These are phyloP conservation scores for Eudorina sp. DNA, from an alignment of 139 green algal species.

Conservation along the genomic window DNA sequence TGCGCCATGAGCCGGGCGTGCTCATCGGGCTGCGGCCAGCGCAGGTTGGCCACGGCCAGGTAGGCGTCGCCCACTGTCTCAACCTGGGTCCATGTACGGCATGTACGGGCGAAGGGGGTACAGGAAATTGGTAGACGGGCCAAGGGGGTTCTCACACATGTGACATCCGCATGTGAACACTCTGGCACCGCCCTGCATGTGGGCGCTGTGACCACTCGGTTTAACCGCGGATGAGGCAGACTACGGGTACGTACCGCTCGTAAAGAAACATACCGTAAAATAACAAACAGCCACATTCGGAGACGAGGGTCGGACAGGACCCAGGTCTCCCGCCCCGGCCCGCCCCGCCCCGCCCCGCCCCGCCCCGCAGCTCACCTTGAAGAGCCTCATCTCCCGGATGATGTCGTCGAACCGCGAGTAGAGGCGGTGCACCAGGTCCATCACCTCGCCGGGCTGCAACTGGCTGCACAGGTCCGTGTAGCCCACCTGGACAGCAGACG, in stretches of 20 bases:
- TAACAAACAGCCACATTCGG: too few species aligned
- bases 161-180: too few species aligned
- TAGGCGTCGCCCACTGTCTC: conserved; percentile 45
- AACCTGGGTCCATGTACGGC: too few species aligned
- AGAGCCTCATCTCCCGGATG: background rate
- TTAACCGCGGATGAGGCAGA: too few species aligned
- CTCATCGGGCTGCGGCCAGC: conserved; percentile 31
- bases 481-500: conserved; percentile 42
- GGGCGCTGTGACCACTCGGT: too few species aligned
- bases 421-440: conserved; percentile 47
- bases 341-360: background rate
- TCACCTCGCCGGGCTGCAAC: conserved; percentile 43
- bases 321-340: background rate
- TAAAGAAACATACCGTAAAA: too few species aligned
- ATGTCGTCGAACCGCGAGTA: conserved; percentile 41
- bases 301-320: too few species aligned
- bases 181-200: too few species aligned
- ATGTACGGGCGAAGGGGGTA: too few species aligned
- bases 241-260: too few species aligned
- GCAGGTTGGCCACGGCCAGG: conserved; percentile 35
- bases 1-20: conserved; percentile 41
- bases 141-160: too few species aligned
- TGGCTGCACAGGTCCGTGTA: conserved; percentile 48
- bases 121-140: too few species aligned
- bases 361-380: conserved; percentile 22